phyloP scores from a whole-genome alignment of 2,329 filamentous ascomycete genomes.

The Microcyclosporella mali region DNA sequence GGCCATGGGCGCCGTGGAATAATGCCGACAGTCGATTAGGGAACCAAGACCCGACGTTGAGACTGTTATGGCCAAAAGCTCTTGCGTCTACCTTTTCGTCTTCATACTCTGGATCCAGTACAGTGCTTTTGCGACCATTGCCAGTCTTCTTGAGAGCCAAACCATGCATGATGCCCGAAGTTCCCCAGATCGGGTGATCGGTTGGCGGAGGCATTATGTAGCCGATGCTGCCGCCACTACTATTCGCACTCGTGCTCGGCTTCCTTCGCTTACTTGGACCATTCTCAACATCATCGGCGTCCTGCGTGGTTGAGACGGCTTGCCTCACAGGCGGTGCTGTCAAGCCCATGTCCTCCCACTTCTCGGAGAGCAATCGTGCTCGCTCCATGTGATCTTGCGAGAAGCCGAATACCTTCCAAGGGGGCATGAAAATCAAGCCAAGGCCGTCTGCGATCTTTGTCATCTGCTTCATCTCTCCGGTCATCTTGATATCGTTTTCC shows the following conservation, averaged over 20 bases:
- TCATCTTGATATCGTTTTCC: constrained; percentile 16
- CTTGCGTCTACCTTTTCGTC: constrained; percentile 12
- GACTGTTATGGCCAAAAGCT: constrained; percentile 22
- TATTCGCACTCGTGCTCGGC: not conserved
- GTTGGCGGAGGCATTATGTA: constrained; percentile 10
- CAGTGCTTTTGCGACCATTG: constrained; percentile 7
- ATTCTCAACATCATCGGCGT: not conserved
- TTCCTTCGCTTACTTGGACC: constrained; percentile 3
- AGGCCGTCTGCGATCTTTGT: constrained; percentile 13
- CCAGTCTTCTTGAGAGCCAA: constrained; percentile 7
- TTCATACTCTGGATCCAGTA: constrained; percentile 10
- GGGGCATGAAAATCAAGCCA: constrained; percentile 10
- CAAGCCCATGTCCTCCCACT: constrained; percentile 10
- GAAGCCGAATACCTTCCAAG: constrained; percentile 12
- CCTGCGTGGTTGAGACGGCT: not conserved
- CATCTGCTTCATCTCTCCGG: constrained; percentile 11
- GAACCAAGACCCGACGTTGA: constrained; percentile 22
- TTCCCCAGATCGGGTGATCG: constrained; percentile 22
- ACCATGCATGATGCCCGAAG: constrained; percentile 25
- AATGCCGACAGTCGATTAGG: constrained; percentile 19
- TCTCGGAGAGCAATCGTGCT: constrained; percentile 14
- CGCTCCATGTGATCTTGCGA: constrained; percentile 6
- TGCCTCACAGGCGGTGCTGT: not conserved
- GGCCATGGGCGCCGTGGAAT: constrained; percentile 24
- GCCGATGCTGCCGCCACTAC: not conserved